Percentiles rank a stretch among this genome's conserved stretches.
Conservation (phyloP, 2,329 filamentous ascomycete genomes). For the Verticillium zaregamsianum region DNA sequence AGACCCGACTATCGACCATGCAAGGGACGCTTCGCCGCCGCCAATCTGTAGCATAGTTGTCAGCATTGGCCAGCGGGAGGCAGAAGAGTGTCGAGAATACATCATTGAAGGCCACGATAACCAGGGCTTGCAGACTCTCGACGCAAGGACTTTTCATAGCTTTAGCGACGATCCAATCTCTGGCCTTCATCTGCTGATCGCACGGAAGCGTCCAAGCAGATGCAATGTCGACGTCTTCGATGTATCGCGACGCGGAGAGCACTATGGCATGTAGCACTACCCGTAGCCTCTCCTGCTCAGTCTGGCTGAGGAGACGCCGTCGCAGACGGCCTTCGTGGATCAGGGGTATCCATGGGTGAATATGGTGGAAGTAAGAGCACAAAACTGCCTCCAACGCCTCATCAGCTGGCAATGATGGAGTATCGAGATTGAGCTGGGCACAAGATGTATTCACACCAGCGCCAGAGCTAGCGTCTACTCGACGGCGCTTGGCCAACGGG, state of each 20-base stretch:
- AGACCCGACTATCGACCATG: slow-evolving; percentile 12
- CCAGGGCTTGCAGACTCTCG: slow-evolving; percentile 26
- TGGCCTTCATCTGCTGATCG: slow-evolving; percentile 9
- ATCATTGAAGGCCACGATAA: slow-evolving; percentile 28
- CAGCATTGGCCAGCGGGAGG: slow-evolving; percentile 22
- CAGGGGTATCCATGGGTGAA: slow-evolving; percentile 36
- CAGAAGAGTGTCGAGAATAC: slow-evolving; percentile 22
- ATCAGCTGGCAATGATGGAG: background rate
- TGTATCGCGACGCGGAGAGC: slow-evolving; percentile 18
- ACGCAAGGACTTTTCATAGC: slow-evolving; percentile 24
- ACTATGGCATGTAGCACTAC: slow-evolving; percentile 30
- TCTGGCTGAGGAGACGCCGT: slow-evolving; percentile 15
- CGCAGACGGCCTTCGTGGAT: slow-evolving; percentile 26
- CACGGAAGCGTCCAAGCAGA: slow-evolving; percentile 12
- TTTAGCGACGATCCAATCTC: slow-evolving; percentile 18
- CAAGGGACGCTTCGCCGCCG: slow-evolving; percentile 7
- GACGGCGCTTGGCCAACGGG: background rate
- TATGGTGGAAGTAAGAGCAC: slow-evolving; percentile 27
- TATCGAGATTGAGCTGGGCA: background rate
- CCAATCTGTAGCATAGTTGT: slow-evolving; percentile 19
- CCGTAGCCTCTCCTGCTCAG: slow-evolving; percentile 17
- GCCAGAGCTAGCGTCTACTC: background rate
- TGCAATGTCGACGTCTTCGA: slow-evolving; percentile 19
- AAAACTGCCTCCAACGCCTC: slow-evolving; percentile 18
- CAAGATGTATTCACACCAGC: background rate